A percentile compares a stretch with the other conserved stretches of the same genome.
Evolutionary conservation across 371 early-diverging fungal genomes (phyloP).

Genomic region (Smittium mucronatum): DNA sequence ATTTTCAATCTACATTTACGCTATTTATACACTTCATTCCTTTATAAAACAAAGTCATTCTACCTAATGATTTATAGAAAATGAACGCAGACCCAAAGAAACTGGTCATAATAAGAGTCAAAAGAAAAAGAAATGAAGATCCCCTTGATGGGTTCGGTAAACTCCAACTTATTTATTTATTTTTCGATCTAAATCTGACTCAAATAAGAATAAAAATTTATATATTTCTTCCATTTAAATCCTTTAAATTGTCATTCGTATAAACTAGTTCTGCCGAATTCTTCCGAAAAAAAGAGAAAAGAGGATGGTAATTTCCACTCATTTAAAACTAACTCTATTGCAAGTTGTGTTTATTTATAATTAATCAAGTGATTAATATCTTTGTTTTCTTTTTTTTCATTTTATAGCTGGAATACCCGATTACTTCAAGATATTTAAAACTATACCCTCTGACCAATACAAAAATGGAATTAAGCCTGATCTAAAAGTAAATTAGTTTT

Average conservation of each 20-base stretch:
- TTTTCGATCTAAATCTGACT: too few relatives aligned
- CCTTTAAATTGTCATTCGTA: too few relatives aligned
- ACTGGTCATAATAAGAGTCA: conserved; percentile 3
- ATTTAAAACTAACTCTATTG: too few relatives aligned
- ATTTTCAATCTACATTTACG: too few relatives aligned
- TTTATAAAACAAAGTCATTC: too few relatives aligned
- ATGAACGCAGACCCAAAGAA: background rate
- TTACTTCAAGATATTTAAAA: background rate
- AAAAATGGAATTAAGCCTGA: background rate
- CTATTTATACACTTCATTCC: too few relatives aligned
- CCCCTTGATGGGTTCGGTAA: conserved; percentile 10
- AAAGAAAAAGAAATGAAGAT: conserved; percentile 6
- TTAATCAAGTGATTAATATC: too few relatives aligned
- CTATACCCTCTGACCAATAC: background rate
- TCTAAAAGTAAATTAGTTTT: background rate
- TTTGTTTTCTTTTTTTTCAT: background rate
- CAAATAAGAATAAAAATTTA: too few relatives aligned
- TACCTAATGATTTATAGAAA: too few relatives aligned
- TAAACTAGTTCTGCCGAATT: background rate
- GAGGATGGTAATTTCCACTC: background rate
- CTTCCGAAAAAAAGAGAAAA: background rate
- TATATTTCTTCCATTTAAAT: too few relatives aligned
- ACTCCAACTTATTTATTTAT: background rate
- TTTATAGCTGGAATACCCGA: background rate
- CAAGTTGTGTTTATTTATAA: too few relatives aligned